A percentile compares a stretch with the other conserved stretches of the same genome.
phyloP scores from a whole-genome alignment of 257 asterid genomes.

The Datura wrightii region DNA sequence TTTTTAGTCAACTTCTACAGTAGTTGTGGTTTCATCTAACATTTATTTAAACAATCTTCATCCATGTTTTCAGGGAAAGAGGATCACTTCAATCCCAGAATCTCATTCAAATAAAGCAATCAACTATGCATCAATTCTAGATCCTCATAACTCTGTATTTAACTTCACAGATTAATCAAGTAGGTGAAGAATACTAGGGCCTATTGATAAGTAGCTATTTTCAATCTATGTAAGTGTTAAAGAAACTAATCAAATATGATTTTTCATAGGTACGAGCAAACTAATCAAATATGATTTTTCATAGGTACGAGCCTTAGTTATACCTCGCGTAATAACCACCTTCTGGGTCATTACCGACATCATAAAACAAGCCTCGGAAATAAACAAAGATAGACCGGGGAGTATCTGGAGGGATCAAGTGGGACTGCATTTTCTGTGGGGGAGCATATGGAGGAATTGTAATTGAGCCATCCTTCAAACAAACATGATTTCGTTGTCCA shows the following conservation, averaged over 20 bases:
- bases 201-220: not conserved
- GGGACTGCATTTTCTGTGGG: conserved; percentile 92
- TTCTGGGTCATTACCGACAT: conserved; percentile 83
- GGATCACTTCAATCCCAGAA: not conserved
- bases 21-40: not conserved
- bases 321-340: conserved; percentile 95
- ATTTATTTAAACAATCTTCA: not conserved
- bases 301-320: not conserved
- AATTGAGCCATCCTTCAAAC: conserved; percentile 80
- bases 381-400: conserved; percentile 94
- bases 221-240: too few species aligned
- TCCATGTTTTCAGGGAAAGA: not conserved
- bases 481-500: conserved; percentile 88
- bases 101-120: not conserved
- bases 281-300: not conserved
- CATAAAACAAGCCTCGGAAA: conserved; percentile 89
- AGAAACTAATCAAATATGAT: too few species aligned
- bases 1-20: not conserved
- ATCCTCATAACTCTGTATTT: not conserved
- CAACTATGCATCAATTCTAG: not conserved
- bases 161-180: not conserved
- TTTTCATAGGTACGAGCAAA: not conserved
- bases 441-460: conserved; percentile 94
- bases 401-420: conserved; percentile 78
- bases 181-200: not conserved